These are phyloP conservation scores for Phialophora expanda DNA, from an alignment of 2,329 filamentous ascomycete genomes.

Conservation along the genomic window DNA sequence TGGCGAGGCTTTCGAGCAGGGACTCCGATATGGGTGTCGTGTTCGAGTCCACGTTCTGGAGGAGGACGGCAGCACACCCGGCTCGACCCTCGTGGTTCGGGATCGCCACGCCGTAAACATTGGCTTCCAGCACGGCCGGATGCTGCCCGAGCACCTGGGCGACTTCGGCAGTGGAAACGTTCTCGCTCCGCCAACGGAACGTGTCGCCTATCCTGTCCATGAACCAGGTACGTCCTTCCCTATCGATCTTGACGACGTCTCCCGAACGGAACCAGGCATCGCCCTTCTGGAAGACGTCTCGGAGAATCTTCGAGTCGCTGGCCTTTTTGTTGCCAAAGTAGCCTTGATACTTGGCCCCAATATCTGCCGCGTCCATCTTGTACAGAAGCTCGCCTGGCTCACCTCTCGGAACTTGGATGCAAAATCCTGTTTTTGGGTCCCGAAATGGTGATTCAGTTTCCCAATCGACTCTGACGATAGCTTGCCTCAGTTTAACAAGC, in stretches of 20 bases:
- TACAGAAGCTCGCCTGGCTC: constrained; percentile 74
- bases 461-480: constrained; percentile 73
- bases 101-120: constrained; percentile 71
- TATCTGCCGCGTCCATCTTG: constrained; percentile 59
- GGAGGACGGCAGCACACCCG: constrained; percentile 63
- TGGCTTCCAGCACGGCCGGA: constrained; percentile 57
- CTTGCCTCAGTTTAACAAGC: constrained; percentile 58
- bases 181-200: constrained; percentile 75
- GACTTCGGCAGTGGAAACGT: constrained; percentile 71
- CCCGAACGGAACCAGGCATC: constrained; percentile 73
- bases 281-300: constrained; percentile 68
- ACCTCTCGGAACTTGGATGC: constrained; percentile 62
- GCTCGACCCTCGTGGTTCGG: constrained; percentile 72
- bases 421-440: constrained; percentile 72
- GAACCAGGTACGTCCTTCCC: constrained; percentile 72
- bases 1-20: constrained; percentile 36
- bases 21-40: constrained; percentile 17
- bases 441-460: constrained; percentile 71
- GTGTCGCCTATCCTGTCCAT: constrained; percentile 74
- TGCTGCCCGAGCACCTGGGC: constrained; percentile 66
- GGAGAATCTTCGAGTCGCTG: constrained; percentile 68
- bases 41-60: constrained; percentile 23
- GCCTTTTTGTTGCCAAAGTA: constrained; percentile 73
- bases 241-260: constrained; percentile 66
- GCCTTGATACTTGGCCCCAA: constrained; percentile 66